Evolutionary conservation across 805 yeast species (phyloP), one percentile per base, ranked within the genome.

Genomic region (Lipomyces starkeyi): DNA sequence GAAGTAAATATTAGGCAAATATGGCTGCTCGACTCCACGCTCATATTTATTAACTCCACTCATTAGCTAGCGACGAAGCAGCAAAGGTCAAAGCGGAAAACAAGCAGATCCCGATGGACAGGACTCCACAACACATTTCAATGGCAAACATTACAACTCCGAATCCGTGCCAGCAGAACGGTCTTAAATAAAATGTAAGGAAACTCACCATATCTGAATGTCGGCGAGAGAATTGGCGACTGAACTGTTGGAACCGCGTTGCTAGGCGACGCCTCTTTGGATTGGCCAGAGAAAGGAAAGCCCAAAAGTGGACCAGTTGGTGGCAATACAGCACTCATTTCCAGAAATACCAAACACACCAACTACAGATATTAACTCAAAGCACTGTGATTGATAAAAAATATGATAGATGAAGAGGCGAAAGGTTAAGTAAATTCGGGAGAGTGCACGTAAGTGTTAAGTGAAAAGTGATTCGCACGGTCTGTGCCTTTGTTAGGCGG

Each of bases 241-340:
- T 40, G 66, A 17, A 17, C 35, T n/a, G 47, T 25, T 13, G 37
- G 27, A 17, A 58, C 60, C 4, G 60, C 17, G 7, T 47, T 40
- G 17, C 34, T 35, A 3, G 68, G 64, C 53, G 56, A 53, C 8
- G 63, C 29, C 27, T 67, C 71, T 49, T 47, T 53, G 13, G 62
- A 59, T 22, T 67, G 71, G 17, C 53, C 59, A 17, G 66, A 27
- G 29, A 68, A 62, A 17, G 70, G 69, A 53, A 68, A 68, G 53
- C 68, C 71, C 25, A 67, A 52, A 13, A 63, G 66, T 47, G 72
- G 70, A 11, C 70, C 65, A 9, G 62, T 49, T 22, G 63, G 68
- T 57, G 72, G 70, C 61, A 69, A 59, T 20, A 69, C 71, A 7
- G 72, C 72, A 37, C 72, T 69, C 72, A 69, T 69, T 43, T 43